A percentile compares a stretch with the other conserved stretches of the same genome.
Conservation (phyloP, 768 basidiomycete genomes). For the Vararia minispora region DNA sequence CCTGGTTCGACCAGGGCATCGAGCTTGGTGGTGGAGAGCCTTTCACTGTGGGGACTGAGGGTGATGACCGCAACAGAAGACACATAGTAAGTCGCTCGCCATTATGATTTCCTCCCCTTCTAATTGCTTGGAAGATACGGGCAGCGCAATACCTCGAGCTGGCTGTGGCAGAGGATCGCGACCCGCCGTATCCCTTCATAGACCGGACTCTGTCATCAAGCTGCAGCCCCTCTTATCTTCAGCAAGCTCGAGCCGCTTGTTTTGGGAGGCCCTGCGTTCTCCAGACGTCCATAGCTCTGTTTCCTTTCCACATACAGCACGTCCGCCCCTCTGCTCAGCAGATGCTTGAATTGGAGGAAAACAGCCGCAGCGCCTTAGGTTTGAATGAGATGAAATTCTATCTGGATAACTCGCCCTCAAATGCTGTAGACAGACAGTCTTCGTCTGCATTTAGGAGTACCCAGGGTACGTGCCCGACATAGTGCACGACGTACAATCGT, state of each 20-base stretch:
- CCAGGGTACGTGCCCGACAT: slow-evolving; percentile 25
- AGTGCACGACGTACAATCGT: neutral
- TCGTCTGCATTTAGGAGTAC: slow-evolving; percentile 41
- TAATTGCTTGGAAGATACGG: too few species aligned
- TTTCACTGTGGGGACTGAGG: slow-evolving; percentile 50
- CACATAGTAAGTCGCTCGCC: slow-evolving; percentile 39
- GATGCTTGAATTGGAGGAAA: slow-evolving; percentile 32
- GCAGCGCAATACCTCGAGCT: too few species aligned
- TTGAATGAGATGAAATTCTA: slow-evolving; percentile 26
- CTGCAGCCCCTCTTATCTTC: neutral
- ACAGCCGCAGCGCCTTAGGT: slow-evolving; percentile 24
- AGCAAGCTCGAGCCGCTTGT: slow-evolving; percentile 28
- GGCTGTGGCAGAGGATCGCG: too few species aligned
- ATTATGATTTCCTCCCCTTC: too few species aligned
- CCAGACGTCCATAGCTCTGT: slow-evolving; percentile 38
- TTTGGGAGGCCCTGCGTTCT: slow-evolving; percentile 34
- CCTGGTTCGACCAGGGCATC: slow-evolving; percentile 57
- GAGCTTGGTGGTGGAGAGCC: slow-evolving; percentile 47
- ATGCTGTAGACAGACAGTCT: slow-evolving; percentile 43
- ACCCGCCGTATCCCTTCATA: too few species aligned
- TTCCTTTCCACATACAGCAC: slow-evolving; percentile 23
- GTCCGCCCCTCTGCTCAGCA: slow-evolving; percentile 21
- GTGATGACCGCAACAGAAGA: slow-evolving; percentile 41
- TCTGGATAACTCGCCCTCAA: slow-evolving; percentile 33
- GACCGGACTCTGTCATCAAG: too few species aligned